Evolutionary conservation across 202 grass and related monocot species (phyloP).

Genomic region (Sporobolus alterniflorus): DNA sequence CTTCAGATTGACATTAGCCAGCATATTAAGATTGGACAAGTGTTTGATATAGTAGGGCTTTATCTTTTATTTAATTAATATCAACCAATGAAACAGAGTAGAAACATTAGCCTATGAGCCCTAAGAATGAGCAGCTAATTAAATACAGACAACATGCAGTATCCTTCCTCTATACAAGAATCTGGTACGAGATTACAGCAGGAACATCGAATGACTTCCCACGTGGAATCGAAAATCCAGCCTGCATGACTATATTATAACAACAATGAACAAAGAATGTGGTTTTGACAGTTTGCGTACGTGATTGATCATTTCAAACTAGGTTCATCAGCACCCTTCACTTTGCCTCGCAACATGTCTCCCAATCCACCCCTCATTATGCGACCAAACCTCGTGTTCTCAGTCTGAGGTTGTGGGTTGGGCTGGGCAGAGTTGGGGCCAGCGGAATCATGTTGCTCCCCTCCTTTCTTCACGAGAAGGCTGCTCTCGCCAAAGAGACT

Average conservation of each 20-base stretch:
- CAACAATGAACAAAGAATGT: slow-evolving; percentile 32
- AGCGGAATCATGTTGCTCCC: slow-evolving; percentile 43
- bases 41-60: not conserved
- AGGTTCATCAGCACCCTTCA: slow-evolving; percentile 59
- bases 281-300: not conserved
- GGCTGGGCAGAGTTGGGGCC: slow-evolving; percentile 13
- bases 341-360: slow-evolving; percentile 83
- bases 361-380: slow-evolving; percentile 89
- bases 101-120: not conserved
- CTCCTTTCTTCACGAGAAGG: slow-evolving; percentile 85
- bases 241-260: slow-evolving; percentile 3
- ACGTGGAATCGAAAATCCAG: not conserved
- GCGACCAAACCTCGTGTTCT: slow-evolving; percentile 79
- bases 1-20: not conserved
- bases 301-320: slow-evolving; percentile 33
- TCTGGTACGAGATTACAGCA: slow-evolving; percentile 4
- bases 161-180: not conserved
- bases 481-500: slow-evolving; percentile 85
- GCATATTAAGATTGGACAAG: not conserved
- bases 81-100: not conserved
- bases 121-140: not conserved
- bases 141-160: not conserved
- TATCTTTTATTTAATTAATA: not conserved
- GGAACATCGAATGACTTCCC: not conserved
- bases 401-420: slow-evolving; percentile 42